Percentiles rank a stretch among this genome's conserved stretches.
Evolutionary conservation across 176 grass and related monocot species (phyloP).

Genomic region (Cenchrus americanus): DNA sequence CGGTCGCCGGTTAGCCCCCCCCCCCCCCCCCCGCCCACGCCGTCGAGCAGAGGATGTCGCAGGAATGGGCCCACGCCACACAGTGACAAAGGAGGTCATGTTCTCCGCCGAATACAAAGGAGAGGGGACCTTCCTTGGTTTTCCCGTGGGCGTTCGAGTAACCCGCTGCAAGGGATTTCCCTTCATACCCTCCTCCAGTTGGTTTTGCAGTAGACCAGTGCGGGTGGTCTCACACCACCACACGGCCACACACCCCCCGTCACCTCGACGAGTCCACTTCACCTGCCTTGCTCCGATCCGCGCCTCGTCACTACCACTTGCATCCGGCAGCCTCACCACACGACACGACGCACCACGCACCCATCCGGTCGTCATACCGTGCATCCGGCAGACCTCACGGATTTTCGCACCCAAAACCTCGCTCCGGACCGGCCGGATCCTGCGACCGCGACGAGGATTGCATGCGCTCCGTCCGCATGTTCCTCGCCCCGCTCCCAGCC

Average conservation of each 20-base stretch:
- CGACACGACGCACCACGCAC: background rate
- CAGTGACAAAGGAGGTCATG: too few relatives aligned
- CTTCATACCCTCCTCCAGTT: too few relatives aligned
- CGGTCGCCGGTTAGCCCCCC: too few relatives aligned
- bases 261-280: background rate
- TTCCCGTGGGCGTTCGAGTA: too few relatives aligned
- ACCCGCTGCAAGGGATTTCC: too few relatives aligned
- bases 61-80: too few relatives aligned
- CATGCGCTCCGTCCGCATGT: too few relatives aligned
- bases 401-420: background rate
- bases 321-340: background rate
- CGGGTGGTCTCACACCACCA: slow-evolving; percentile 8
- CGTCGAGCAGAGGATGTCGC: too few relatives aligned
- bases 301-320: background rate
- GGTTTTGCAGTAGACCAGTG: too few relatives aligned
- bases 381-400: background rate
- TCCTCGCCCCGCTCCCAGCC: background rate
- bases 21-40: too few relatives aligned
- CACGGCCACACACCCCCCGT: background rate
- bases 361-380: background rate
- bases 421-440: background rate
- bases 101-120: too few relatives aligned
- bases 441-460: background rate
- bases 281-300: background rate
- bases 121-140: too few relatives aligned